These are phyloP conservation scores for Botrytis tulipae DNA, from an alignment of 2,329 filamentous ascomycete genomes.

Conservation along the genomic window DNA sequence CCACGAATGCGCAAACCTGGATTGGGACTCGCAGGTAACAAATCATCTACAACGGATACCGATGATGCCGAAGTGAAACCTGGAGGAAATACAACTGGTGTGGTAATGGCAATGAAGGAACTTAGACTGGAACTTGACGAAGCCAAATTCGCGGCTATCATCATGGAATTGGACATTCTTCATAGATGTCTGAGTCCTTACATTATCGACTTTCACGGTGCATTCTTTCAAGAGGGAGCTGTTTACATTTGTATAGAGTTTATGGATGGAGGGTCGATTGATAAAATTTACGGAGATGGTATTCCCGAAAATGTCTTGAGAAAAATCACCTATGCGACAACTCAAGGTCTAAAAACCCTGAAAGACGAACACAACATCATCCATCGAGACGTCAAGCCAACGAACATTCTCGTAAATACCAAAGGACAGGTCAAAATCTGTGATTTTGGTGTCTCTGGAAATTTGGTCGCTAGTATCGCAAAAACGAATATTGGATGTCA, in stretches of 20 bases:
- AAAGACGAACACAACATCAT: constrained; percentile 99
- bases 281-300: constrained; percentile 89
- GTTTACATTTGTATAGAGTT: constrained; percentile 99
- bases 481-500: constrained; percentile 99
- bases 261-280: constrained; percentile 97
- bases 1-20: constrained; percentile 57
- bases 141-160: constrained; percentile 92
- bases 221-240: constrained; percentile 97
- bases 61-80: constrained; percentile 37
- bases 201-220: constrained; percentile 98
- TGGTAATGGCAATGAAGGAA: constrained; percentile 99
- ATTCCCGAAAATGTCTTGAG: constrained; percentile 84
- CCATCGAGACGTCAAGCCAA: constrained; percentile 96
- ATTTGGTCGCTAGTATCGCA: constrained; percentile 93
- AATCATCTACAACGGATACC: constrained; percentile 40
- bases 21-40: constrained; percentile 51
- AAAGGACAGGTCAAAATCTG: constrained; percentile 95
- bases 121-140: constrained; percentile 94
- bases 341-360: constrained; percentile 85
- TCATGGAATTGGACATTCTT: constrained; percentile 95
- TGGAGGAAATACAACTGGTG: constrained; percentile 53
- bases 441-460: constrained; percentile 96
- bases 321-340: constrained; percentile 87
- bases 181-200: constrained; percentile 94
- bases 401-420: constrained; percentile 93